Base-by-base conservation (phyloP, 202 grass and related monocot genomes). In the Saccharum hybrid region DNA sequence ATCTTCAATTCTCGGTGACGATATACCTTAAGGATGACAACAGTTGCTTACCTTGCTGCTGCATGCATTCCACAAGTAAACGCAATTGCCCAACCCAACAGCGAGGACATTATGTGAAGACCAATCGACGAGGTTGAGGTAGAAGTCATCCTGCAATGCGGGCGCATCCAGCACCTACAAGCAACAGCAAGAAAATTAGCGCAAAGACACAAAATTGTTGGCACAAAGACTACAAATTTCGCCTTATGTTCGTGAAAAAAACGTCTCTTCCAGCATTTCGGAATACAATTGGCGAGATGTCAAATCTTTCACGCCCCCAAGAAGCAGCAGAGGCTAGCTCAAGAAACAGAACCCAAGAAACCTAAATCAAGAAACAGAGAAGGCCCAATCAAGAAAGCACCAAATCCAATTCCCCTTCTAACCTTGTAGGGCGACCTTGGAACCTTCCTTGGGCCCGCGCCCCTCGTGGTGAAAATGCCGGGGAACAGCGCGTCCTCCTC, bases 61-160 rank as follows among this genome's bases (percentile, higher is more conserved):
- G 87, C 97, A 99, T 0, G 97, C 93, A 85, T 99, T 99, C 97
- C 97, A 96, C 45, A 96, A 70, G 74, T 99, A 99, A 28, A 99
- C 93, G 36, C 88, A 96, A 85, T 92, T 96, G 38, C 97, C 97
- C 79, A 99, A 78, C 76, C 97, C 93, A 21, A 99, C 93, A 3
- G 97, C 88, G 19, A 99, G 82, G 26, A 96, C 82, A 81, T 99
- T 96, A 10, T 99, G 91, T 16, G 97, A 96, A 0, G 97, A 99
- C 93, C 93, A 99, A 85, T 99, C 97, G 10, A 99, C 91, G 18
- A 99, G 97, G 77, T 99, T 99, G 21, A 96, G 86, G 86, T 99
- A 99, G 91, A 99, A 99, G 83, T 99, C 97, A 19, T 99, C 97
- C 81, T 96, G 97, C 79, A 99, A 88, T 26, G 93, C 97, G 2